Evolutionary conservation across 805 yeast species (phyloP), one percentile per base, ranked within the genome.

Genomic region (Metschnikowia hibisci): DNA sequence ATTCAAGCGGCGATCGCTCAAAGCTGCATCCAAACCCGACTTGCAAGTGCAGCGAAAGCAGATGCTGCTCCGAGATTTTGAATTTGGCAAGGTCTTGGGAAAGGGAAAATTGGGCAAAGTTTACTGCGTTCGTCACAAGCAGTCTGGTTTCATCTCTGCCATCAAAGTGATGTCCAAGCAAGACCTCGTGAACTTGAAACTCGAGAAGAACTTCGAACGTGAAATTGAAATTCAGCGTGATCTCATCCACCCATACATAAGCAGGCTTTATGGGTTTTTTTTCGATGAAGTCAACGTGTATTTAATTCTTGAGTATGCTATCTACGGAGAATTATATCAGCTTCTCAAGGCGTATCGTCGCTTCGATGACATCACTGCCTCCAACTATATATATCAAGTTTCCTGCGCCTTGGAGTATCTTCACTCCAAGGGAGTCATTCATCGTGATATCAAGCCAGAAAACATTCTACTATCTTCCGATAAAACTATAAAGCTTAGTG

Each of bases 51-150:
- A 14, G 13, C 25, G 28, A 15, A 35, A 27, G 39, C 30, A 32
- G 13, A 37, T 29, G n/a, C 42, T 15, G 10, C 62, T 81, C 16
- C 64, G 69, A 23, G 93, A 87, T 57, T 91, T 91, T 64, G 96
- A 89, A 53, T 75, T 91, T 33, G 98, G 97, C 13, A 77, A 82
- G 42, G 81, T 84, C 44, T 72, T 91, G 38, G 99, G 98, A 0
- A 88, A 87, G 58, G 99, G 99, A 6, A 88, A 89, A 61, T 82
- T 90, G 56, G 99, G 99, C 7, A 81, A 80, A 55, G 98, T 93
- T 1, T 90, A 88, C 63, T 86, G 96, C 58, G 97, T 84, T 7
- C 74, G 76, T 43, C 96, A 89, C 60, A 81, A 77, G 51, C 56
- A 66, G 28, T 76, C 87, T 0, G 95, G 95, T 1, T 86, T 78